Conservation (phyloP, 768 basidiomycete species). For the Tricholoma bakamatsutake region DNA sequence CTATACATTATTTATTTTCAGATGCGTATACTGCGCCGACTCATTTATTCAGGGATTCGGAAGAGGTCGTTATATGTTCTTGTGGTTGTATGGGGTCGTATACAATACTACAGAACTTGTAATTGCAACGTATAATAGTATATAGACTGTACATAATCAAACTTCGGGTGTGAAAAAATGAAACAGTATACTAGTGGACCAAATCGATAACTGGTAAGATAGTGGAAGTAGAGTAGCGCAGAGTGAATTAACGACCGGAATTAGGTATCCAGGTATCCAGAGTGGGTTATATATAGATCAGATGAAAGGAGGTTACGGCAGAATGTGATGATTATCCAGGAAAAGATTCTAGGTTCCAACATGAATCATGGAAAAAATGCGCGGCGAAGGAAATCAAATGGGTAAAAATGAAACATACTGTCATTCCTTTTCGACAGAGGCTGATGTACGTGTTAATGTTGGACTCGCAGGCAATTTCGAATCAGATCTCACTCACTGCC, state of each 20-base stretch:
- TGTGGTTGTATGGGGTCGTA: conserved; percentile 9
- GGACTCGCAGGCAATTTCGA: not conserved
- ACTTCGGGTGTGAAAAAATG: not conserved
- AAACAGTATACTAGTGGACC: not conserved
- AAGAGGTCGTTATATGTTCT: conserved; percentile 17
- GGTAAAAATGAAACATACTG: not conserved
- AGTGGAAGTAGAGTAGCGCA: not conserved
- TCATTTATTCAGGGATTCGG: conserved; percentile 1
- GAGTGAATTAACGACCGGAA: not conserved
- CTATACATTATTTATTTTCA: conserved; percentile 8
- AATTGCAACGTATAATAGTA: not conserved
- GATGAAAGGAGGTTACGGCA: not conserved
- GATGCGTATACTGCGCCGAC: conserved; percentile 4
- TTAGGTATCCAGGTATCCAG: not conserved
- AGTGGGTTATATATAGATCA: not conserved
- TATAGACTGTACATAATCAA: not conserved
- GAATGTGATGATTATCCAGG: not conserved
- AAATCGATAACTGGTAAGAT: not conserved
- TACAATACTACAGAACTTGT: not conserved
- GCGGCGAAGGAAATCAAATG: not conserved
- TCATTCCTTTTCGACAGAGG: not conserved
- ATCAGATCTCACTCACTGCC: not conserved
- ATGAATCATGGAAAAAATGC: not conserved
- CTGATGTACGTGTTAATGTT: not conserved
- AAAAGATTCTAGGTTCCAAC: not conserved